A percentile compares a stretch with the other conserved stretches of the same genome.
phyloP scores from a whole-genome alignment of 306 rosid genomes.

The Medicago truncatula region MtrunA17r5.0-ANR NC_053042.1:33902001-33902500 shows the following conservation, averaged over 20 bases:
- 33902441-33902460: conserved; percentile 46
- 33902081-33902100: conserved; percentile 3
- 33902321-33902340: conserved; percentile 50
- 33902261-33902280: conserved; percentile 53
- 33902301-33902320: conserved; percentile 56
- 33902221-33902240: conserved; percentile 47
- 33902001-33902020: background rate
- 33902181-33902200: background rate
- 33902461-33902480: conserved; percentile 61
- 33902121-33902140: background rate
- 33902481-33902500: conserved; percentile 60
- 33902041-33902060: background rate
- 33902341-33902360: conserved; percentile 50
- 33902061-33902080: background rate
- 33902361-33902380: conserved; percentile 7
- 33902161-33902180: background rate
- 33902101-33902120: background rate
- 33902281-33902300: conserved; percentile 63
- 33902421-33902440: conserved; percentile 26
- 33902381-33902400: conserved; percentile 19
- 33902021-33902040: background rate
- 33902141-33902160: background rate
- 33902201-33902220: conserved; percentile 11
- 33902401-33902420: conserved; percentile 13
- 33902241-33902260: conserved; percentile 63